Evolutionary conservation across 2,329 filamentous ascomycete species (phyloP).

Genomic region (Colletotrichum lini): DNA sequence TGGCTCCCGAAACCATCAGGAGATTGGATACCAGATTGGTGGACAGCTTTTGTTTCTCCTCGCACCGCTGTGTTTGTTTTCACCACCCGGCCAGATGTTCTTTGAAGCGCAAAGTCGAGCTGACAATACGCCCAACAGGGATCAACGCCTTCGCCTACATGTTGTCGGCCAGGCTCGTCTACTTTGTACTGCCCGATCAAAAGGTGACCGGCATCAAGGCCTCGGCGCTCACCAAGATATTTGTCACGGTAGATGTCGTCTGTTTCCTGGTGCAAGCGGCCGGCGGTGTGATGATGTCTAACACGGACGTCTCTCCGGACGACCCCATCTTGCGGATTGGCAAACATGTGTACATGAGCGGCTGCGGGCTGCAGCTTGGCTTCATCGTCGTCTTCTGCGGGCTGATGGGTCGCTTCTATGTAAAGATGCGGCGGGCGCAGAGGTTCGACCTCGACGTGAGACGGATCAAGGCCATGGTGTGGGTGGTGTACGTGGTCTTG

Average conservation of each 20-base stretch:
- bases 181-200: slow-evolving; percentile 56
- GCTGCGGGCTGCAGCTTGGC: slow-evolving; percentile 54
- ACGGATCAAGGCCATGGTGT: slow-evolving; percentile 53
- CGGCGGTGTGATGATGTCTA: slow-evolving; percentile 56
- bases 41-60: slow-evolving; percentile 57
- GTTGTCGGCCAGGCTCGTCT: slow-evolving; percentile 57
- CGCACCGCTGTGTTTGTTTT: slow-evolving; percentile 55
- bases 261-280: slow-evolving; percentile 62
- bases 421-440: slow-evolving; percentile 45
- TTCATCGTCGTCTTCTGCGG: slow-evolving; percentile 55
- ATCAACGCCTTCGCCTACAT: slow-evolving; percentile 63
- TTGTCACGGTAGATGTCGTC: slow-evolving; percentile 63
- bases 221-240: slow-evolving; percentile 58
- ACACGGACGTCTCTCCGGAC: slow-evolving; percentile 43
- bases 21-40: slow-evolving; percentile 48
- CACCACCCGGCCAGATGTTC: neutral
- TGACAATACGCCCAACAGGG: slow-evolving; percentile 46
- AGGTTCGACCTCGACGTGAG: slow-evolving; percentile 46
- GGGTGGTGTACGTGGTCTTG: slow-evolving; percentile 52
- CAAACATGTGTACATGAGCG: slow-evolving; percentile 57
- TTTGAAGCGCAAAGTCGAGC: neutral
- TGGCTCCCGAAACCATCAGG: slow-evolving; percentile 56
- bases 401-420: slow-evolving; percentile 55
- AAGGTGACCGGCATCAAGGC: slow-evolving; percentile 54
- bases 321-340: slow-evolving; percentile 51